Percentiles rank a stretch among this genome's conserved stretches.
Conservation (phyloP, 805 yeast genomes). For the Candida pseudofarinosa region DNA sequence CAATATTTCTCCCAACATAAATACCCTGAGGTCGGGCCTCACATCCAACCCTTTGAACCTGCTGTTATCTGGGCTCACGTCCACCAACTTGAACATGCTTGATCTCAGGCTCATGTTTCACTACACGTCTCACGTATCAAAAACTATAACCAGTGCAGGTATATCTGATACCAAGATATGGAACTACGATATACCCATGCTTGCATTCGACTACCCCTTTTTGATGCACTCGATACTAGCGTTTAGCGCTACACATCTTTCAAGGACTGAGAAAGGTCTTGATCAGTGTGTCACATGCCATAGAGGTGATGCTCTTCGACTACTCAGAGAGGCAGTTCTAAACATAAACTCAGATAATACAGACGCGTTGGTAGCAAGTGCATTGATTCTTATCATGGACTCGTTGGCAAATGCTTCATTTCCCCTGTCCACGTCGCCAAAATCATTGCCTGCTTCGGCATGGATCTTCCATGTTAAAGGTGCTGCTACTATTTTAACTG, state of each 20-base stretch:
- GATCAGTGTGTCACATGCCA: conserved; percentile 83
- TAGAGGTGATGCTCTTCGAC: conserved; percentile 78
- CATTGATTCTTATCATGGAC: conserved; percentile 85
- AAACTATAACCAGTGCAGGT: conserved; percentile 86
- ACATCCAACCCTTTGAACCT: conserved; percentile 8
- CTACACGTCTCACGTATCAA: conserved; percentile 79
- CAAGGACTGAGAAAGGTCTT: conserved; percentile 69
- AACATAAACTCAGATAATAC: conserved; percentile 81
- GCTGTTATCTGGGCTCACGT: conserved; percentile 9
- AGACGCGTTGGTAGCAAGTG: conserved; percentile 91
- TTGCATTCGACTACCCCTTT: conserved; percentile 85
- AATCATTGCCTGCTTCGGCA: conserved; percentile 83
- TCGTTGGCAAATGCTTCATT: conserved; percentile 85
- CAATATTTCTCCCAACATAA: conserved; percentile 17
- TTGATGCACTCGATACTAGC: conserved; percentile 90
- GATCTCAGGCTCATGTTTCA: conserved; percentile 85
- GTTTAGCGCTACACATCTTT: conserved; percentile 86
- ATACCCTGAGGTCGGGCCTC: conserved; percentile 9
- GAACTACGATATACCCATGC: conserved; percentile 81
- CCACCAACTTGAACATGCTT: conserved; percentile 51
- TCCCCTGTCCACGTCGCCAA: conserved; percentile 47
- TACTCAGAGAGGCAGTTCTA: conserved; percentile 80
- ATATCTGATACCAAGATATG: conserved; percentile 82
- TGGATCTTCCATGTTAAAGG: conserved; percentile 98
- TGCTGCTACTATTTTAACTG: conserved; percentile 91